Base-by-base conservation (phyloP, 139 green algal genomes). In the Eudorina sp. region DNA sequence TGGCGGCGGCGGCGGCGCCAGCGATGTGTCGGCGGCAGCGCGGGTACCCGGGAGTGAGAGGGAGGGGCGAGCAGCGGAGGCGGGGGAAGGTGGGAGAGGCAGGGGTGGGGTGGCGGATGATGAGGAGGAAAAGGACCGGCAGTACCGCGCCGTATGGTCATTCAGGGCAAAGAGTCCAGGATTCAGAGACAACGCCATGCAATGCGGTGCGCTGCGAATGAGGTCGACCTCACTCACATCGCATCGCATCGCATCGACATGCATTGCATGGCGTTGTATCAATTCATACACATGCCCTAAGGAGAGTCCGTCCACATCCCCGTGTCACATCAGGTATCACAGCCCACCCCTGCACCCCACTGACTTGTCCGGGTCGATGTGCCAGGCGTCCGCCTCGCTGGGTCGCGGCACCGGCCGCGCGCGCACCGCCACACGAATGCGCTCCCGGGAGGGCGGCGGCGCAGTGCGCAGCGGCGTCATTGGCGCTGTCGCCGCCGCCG, bases 401-500 rank as follows among this genome's bases (percentile, higher is more conserved):
- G n/a, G 14, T 31, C 75, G 34, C 48, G n/a, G 7, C 64, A 89
- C 73, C 53, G 89, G 89, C 41, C 83, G 41, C 6, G 76, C 41
- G 23, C 89, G 74, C 75, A 92, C 66, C n/a, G 83, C 89, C 64
- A 89, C 88, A 0, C 83, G 88, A 11, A 91, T 81, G 0, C 84
- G 74, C 82, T 88, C 88, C 31, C 78, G 60, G 3, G 43, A n/a
- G 21, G 76, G 76, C 76, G 14, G 43, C 46, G n/a, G 55, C n/a
- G 51, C 9, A 3, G 73, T 13, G 13, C 29, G 23, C 41, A 25
- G 13, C 45, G 41, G 40, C 70, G 36, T 21, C 38, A 1, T 14
- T 31, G 14, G 36, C 34, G n/a, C 6, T 21, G 38, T n/a, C 23
- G 40, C 66, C 29, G 69, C 36, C 66, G 27, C 48, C n/a, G 4